A percentile compares a stretch with the other conserved stretches of the same genome.
Evolutionary conservation across 805 yeast genomes (phyloP).

Genomic region (Saccharomyces eubayanus): DNA sequence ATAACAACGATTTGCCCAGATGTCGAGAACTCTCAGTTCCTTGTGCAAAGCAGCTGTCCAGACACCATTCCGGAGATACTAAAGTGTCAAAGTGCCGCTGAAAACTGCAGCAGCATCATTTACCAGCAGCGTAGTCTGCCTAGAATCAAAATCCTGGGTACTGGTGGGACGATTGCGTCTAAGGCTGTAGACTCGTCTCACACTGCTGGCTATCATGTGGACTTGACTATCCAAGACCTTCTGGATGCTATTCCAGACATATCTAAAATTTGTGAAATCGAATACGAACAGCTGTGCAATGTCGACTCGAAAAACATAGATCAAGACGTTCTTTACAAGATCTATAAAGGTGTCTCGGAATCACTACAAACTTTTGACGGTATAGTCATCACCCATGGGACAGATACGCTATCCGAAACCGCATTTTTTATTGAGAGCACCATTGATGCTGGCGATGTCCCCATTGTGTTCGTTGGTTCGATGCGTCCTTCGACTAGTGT

Average conservation of each 20-base stretch:
- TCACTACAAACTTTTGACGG: conserved; percentile 45
- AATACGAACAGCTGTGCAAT: conserved; percentile 55
- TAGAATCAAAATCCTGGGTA: conserved; percentile 43
- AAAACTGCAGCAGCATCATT: conserved; percentile 2
- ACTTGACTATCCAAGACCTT: conserved; percentile 44
- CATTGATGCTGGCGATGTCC: conserved; percentile 39
- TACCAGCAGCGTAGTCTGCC: conserved; percentile 18
- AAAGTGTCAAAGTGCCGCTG: conserved; percentile 3
- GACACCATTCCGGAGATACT: background rate
- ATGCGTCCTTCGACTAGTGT: conserved; percentile 69
- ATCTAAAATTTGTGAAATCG: conserved; percentile 44
- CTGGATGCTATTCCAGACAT: conserved; percentile 50
- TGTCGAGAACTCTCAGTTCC: conserved; percentile 27
- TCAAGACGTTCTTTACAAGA: conserved; percentile 36
- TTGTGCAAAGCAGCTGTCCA: conserved; percentile 11
- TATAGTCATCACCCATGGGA: conserved; percentile 62
- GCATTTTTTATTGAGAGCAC: conserved; percentile 52
- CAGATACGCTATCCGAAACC: conserved; percentile 62
- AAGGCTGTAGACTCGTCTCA: conserved; percentile 40
- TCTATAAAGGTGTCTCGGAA: conserved; percentile 40
- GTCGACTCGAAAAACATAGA: conserved; percentile 53
- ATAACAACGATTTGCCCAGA: conserved; percentile 30
- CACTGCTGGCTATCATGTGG: conserved; percentile 49
- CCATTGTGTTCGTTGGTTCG: conserved; percentile 62
- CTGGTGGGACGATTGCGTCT: conserved; percentile 56